Evolutionary conservation across 371 early-diverging fungal genomes (phyloP).

Genomic region (Rhizopus microsporus): DNA sequence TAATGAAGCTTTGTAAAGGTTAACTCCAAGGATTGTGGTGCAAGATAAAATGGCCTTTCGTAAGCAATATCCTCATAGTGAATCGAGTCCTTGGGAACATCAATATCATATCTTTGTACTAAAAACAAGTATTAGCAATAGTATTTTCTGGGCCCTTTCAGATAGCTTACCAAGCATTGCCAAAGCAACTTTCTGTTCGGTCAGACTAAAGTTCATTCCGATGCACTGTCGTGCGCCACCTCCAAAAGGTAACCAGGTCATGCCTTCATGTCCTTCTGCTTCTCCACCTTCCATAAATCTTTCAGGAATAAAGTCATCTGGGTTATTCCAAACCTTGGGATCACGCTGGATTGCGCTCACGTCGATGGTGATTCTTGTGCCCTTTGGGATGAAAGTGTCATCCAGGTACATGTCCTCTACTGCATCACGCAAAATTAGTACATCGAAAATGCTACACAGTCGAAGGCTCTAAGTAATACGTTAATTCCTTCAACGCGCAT

Average conservation of each 20-base stretch:
- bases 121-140: not conserved
- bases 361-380: conserved; percentile 33
- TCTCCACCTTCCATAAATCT: conserved; percentile 18
- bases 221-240: conserved; percentile 36
- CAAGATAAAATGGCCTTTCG: conserved; percentile 17
- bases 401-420: conserved; percentile 27
- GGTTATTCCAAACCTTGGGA: conserved; percentile 22
- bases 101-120: conserved; percentile 35
- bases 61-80: conserved; percentile 24
- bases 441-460: conserved; percentile 33
- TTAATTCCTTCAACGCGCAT: not conserved
- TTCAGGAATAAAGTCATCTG: conserved; percentile 26
- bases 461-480: conserved; percentile 45
- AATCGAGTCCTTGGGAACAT: conserved; percentile 23
- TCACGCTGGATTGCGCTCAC: conserved; percentile 35
- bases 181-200: conserved; percentile 32
- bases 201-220: conserved; percentile 33
- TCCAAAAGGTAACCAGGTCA: conserved; percentile 33
- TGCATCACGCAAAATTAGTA: conserved; percentile 22
- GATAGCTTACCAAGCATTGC: conserved; percentile 35
- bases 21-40: conserved; percentile 11
- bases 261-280: conserved; percentile 5
- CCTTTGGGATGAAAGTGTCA: conserved; percentile 45
- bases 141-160: too few species aligned
- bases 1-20: conserved; percentile 20